These are phyloP conservation scores for Candida glucosophila DNA, from an alignment of 1,139 yeast species.

Conservation along the genomic window DNA sequence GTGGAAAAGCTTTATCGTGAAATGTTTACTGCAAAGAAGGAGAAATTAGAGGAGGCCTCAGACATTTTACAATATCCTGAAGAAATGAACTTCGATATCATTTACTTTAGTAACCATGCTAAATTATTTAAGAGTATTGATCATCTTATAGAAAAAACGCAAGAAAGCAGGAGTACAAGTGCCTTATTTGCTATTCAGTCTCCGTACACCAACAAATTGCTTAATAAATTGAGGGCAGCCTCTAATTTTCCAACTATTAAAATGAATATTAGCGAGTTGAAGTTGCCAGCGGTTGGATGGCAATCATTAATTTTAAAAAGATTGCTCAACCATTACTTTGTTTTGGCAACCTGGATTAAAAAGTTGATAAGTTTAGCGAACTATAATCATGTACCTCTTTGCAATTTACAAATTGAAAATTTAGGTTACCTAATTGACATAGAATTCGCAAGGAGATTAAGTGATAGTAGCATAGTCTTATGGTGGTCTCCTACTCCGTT, in stretches of 20 bases:
- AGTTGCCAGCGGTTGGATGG: conserved; percentile 83
- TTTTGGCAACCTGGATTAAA: conserved; percentile 66
- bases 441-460: conserved; percentile 72
- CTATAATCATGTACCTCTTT: conserved; percentile 75
- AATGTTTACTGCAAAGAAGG: conserved; percentile 37
- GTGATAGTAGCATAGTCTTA: conserved; percentile 56
- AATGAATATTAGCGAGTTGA: conserved; percentile 46
- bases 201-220: conserved; percentile 43
- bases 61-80: conserved; percentile 44
- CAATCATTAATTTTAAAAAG: conserved; percentile 63
- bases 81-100: conserved; percentile 42
- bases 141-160: conserved; percentile 44
- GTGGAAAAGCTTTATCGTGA: conserved; percentile 51
- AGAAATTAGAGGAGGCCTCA: conserved; percentile 31
- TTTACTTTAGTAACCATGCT: conserved; percentile 39
- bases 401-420: conserved; percentile 74
- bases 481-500: conserved; percentile 90
- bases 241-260: conserved; percentile 58
- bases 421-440: conserved; percentile 76
- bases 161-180: conserved; percentile 62
- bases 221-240: conserved; percentile 34
- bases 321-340: conserved; percentile 61
- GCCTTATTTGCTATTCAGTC: conserved; percentile 69
- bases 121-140: conserved; percentile 49
- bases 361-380: conserved; percentile 59